phyloP scores from a whole-genome alignment of 495 filamentous ascomycete species.

The Neurospora hispaniola region DNA sequence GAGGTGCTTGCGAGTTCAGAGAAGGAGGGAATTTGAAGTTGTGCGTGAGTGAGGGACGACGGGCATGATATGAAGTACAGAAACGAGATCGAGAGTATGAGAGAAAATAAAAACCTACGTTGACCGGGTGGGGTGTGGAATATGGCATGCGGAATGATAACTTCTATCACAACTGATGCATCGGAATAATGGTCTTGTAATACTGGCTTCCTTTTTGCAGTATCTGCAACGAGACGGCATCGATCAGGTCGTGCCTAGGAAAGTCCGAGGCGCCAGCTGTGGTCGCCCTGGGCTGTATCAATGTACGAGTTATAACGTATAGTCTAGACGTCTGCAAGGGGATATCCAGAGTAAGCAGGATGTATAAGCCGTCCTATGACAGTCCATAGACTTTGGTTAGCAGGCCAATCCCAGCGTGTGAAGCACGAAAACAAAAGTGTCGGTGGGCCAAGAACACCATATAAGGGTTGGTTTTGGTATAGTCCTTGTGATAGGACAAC shows the following conservation, averaged over 20 bases:
- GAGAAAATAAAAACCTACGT: neutral
- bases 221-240: slow-evolving; percentile 3
- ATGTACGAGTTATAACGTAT: neutral
- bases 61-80: neutral
- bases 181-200: slow-evolving; percentile 4
- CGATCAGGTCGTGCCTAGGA: neutral
- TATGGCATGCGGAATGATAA: slow-evolving; percentile 11
- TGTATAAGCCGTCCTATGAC: neutral
- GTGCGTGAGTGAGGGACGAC: neutral
- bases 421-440: slow-evolving; percentile 4
- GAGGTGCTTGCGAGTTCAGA: neutral
- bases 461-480: neutral
- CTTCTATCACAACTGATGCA: slow-evolving; percentile 2
- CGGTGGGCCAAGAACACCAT: neutral
- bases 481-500: neutral
- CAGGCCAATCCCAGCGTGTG: slow-evolving; percentile 6
- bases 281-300: neutral
- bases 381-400: slow-evolving; percentile 5
- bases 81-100: neutral
- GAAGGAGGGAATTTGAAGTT: neutral
- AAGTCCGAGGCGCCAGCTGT: neutral
- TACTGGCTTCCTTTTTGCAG: neutral
- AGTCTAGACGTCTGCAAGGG: slow-evolving; percentile 3
- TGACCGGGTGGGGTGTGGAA: slow-evolving; percentile 3
- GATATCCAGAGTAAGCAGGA: neutral